A percentile compares a stretch with the other conserved stretches of the same genome.
Conservation (phyloP, 306 rosid species). For the Dalbergia cochinchinensis region DNA sequence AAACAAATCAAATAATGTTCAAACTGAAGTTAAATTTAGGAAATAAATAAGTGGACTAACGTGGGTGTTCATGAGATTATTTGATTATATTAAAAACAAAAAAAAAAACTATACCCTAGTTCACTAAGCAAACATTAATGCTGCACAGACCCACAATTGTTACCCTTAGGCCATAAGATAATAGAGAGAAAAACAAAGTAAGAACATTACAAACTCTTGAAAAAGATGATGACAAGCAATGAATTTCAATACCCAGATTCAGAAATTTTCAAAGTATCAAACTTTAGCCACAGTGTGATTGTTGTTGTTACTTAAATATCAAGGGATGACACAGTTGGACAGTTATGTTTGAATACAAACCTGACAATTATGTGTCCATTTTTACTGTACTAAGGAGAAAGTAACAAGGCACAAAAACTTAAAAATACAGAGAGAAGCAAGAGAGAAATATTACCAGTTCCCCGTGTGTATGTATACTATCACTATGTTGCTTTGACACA, state of each 20-base stretch:
- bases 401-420: slow-evolving; percentile 2
- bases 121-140: slow-evolving; percentile 32
- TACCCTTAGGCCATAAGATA: not conserved
- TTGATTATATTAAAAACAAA: not conserved
- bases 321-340: not conserved
- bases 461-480: not conserved
- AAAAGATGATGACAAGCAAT: slow-evolving; percentile 12
- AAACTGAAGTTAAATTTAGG: not conserved
- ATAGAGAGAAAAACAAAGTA: not conserved
- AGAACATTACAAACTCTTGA: not conserved
- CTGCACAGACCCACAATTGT: slow-evolving; percentile 2
- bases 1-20: not conserved
- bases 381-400: slow-evolving; percentile 12
- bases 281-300: slow-evolving; percentile 14
- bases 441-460: slow-evolving; percentile 3
- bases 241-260: slow-evolving; percentile 33
- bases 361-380: not conserved
- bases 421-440: slow-evolving; percentile 6
- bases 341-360: not conserved
- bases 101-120: slow-evolving; percentile 3
- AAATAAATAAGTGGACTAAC: not conserved
- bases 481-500: slow-evolving; percentile 1
- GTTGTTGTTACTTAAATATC: not conserved
- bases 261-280: slow-evolving; percentile 32
- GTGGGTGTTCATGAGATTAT: not conserved